Evolutionary conservation across 495 filamentous ascomycete genomes (phyloP), one percentile per base, ranked within the genome.

Genomic region (Aspergillus sparsus): DNA sequence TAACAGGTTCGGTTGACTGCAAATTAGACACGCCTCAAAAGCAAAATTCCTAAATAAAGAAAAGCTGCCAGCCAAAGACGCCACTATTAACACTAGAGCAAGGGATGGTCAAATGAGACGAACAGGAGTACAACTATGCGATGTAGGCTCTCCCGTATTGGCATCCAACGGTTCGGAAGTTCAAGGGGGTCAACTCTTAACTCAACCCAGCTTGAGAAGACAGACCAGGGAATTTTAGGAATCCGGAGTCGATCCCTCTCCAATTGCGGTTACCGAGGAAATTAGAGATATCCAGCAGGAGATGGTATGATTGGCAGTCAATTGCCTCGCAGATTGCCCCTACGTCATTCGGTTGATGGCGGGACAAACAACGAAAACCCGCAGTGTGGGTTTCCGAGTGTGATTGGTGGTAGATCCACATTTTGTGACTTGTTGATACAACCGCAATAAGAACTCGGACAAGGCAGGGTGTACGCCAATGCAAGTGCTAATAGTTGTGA

Each of bases 251-350:
- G 61, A 58, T 49, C 61, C 51, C 32, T 32, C 34, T 36, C 51
- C 27, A 60, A 31, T 59, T 50, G 47, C 46, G 52, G 50, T 47
- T 47, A 47, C 53, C 45, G 21, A 56, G 35, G 39, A 50, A 58
- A 55, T 55, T 50, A 51, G 36, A 57, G 49, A 51, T 21, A 16
- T 8, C 27, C n/a, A 11, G 57, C 42, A 15, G 37, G 46, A 11
- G 8, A 35, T 45, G n/a, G 50, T 10, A 44, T 62, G 34, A 36
- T 61, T 55, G 45, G 51, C 50, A 44, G 51, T 34, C n/a, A 16
- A 42, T 35, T 21, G 47, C 46, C 12, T 42, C 13, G 15, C 15
- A 21, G 18, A 21, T 45, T 37, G 53, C 18, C n/a, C 16, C 36
- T 33, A 56, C 46, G 59, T 44, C 53, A 56, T 57, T n/a, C 36